phyloP scores from a whole-genome alignment of 495 filamentous ascomycete species.

The Tuber magnatum region DNA sequence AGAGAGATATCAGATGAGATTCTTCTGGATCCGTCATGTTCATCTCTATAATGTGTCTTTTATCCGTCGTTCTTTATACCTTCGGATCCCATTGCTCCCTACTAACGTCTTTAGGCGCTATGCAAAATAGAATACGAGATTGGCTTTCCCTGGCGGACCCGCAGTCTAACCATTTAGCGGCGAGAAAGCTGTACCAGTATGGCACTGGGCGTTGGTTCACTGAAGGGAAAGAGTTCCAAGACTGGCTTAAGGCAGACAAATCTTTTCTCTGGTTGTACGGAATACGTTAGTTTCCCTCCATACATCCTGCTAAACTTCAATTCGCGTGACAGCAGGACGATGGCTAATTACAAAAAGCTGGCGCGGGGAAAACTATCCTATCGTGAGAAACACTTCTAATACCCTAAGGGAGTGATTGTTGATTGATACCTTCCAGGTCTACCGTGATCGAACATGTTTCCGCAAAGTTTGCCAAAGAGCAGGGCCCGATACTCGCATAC shows the following conservation, averaged over 20 bases:
- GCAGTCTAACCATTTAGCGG: conserved; percentile 13
- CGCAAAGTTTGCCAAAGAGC: neutral
- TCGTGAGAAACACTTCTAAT: conserved; percentile 25
- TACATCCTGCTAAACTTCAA: neutral
- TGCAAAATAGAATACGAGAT: neutral
- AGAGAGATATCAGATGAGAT: neutral
- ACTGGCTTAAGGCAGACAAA: conserved; percentile 14
- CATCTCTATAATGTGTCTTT: neutral
- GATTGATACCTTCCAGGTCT: conserved; percentile 6
- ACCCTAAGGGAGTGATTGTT: neutral
- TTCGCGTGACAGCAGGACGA: conserved; percentile 7
- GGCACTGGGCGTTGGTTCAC: conserved; percentile 24
- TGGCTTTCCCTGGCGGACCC: conserved; percentile 9
- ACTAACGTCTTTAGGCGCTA: neutral
- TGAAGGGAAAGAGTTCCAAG: neutral
- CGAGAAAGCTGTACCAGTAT: conserved; percentile 11
- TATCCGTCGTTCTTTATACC: neutral
- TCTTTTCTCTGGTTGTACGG: conserved; percentile 23
- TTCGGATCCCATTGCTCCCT: neutral
- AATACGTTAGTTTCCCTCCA: conserved; percentile 17
- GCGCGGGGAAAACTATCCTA: conserved; percentile 42
- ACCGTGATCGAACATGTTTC: conserved; percentile 13
- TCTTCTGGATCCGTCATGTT: neutral
- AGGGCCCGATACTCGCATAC: conserved; percentile 35
- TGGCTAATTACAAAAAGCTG: conserved; percentile 23